Evolutionary conservation across 2,329 filamentous ascomycete species (phyloP).

Genomic region (Colletotrichum abscissum): DNA sequence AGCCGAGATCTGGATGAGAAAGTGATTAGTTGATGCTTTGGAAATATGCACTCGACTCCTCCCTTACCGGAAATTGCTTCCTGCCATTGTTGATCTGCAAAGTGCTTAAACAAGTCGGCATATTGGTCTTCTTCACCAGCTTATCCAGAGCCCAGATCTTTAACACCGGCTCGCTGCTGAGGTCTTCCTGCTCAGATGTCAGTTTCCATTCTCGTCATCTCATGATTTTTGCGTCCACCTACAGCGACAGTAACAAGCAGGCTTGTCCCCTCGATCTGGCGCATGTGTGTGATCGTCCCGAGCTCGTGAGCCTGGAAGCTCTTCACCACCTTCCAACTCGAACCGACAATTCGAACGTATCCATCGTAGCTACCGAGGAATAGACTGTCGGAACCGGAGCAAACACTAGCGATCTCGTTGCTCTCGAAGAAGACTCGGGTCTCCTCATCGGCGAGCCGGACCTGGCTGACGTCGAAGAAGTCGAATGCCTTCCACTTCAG

Average conservation of each 20-base stretch:
- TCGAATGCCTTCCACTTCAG: slow-evolving; percentile 97
- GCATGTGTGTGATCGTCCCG: slow-evolving; percentile 88
- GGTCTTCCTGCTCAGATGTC: slow-evolving; percentile 72
- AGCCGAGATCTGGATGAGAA: slow-evolving; percentile 75
- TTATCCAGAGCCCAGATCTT: slow-evolving; percentile 99
- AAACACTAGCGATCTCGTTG: slow-evolving; percentile 84
- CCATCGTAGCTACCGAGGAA: slow-evolving; percentile 91
- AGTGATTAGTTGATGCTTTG: not conserved
- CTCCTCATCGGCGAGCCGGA: slow-evolving; percentile 84
- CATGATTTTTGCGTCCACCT: not conserved
- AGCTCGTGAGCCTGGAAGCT: slow-evolving; percentile 88
- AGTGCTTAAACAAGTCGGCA: slow-evolving; percentile 88
- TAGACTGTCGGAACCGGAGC: slow-evolving; percentile 87
- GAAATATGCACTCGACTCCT: rapidly evolving
- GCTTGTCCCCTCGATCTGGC: slow-evolving; percentile 88
- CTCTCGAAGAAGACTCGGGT: slow-evolving; percentile 83
- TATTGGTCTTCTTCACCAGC: slow-evolving; percentile 90
- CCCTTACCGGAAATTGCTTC: slow-evolving; percentile 86
- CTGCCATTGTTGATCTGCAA: slow-evolving; percentile 88
- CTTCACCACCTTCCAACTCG: slow-evolving; percentile 86
- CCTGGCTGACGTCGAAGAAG: slow-evolving; percentile 95
- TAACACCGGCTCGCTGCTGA: slow-evolving; percentile 86
- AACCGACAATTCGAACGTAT: slow-evolving; percentile 86
- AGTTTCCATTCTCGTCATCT: not conserved
- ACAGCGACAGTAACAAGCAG: slow-evolving; percentile 84